Base-by-base conservation (phyloP, 257 asterid genomes). In the Anisodus acutangulus region DNA sequence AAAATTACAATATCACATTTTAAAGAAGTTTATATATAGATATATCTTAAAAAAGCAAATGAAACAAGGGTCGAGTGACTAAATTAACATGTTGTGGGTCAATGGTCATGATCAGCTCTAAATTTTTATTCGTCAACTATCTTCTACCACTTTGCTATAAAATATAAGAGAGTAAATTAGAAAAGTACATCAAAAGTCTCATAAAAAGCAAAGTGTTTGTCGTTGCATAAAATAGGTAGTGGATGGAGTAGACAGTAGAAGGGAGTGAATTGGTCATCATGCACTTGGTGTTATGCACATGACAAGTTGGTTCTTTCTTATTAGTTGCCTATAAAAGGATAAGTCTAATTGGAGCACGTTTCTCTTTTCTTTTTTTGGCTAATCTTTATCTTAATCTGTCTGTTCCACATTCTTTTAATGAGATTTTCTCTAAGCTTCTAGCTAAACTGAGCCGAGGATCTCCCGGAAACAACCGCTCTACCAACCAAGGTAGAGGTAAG, bases 261-360 rank as follows among this genome's bases (percentile, higher is more conserved):
- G 45, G 12, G 8, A 51, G 81, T 76, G 63, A 76, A 8, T 76
- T 26, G 81, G 81, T 53, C 81, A 76, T 41, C 22, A 76, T 51
- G 81, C 64, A 76, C 81, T 76, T 53, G 47, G 51, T 13, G 22
- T 76, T 26, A 76, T 51, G 59, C 81, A 51, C 64, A 76, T 53
- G 81, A 76, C 47, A 53, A 76, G 81, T 51, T 76, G 81, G 81
- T 19, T 26, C 26, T 51, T 51, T 22, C 49, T 74, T 74, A 22
- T 49, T 49, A 5, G 81, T 53, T 11, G 47, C 11, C 6, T 51
- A 13, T 13, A 22, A 76, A 74, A 76, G n/a, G 62, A 19, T 74
- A 9, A 47, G 3, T 47, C 80, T 17, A 22, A 74, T 74, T 51
- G 43, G 81, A 53, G 81, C 81, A 76, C 81, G 81, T 51, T 76